These are phyloP conservation scores for Eragrostis nindensis DNA, from an alignment of 176 grass and related monocot genomes.

Conservation along the genomic window DNA sequence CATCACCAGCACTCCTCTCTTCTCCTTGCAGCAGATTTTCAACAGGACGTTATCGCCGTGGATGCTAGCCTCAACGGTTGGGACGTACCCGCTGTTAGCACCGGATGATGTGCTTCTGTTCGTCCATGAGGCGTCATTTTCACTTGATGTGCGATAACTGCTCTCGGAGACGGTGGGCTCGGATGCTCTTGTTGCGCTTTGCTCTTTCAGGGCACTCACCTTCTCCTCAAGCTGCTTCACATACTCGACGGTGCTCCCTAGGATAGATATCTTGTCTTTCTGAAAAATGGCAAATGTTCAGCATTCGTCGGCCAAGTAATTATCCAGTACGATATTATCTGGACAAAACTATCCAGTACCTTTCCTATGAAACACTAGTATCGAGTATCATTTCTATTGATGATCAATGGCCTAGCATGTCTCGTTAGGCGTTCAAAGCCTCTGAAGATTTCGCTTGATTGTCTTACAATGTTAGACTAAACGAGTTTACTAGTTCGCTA, in stretches of 20 bases:
- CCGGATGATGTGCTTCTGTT: background rate
- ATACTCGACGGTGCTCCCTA: constrained; percentile 58
- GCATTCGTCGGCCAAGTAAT: background rate
- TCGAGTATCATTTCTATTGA: no score
- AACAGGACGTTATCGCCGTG: constrained; percentile 45
- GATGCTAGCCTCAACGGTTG: constrained; percentile 52
- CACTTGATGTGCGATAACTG: constrained; percentile 37
- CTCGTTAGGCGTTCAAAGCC: no score
- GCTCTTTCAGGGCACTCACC: constrained; percentile 57
- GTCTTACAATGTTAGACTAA: no score
- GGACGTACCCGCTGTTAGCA: background rate
- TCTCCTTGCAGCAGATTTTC: constrained; percentile 58
- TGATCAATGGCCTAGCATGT: no score
- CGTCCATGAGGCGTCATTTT: constrained; percentile 4
- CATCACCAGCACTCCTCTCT: constrained; percentile 54
- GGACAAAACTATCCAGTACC: background rate
- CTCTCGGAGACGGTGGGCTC: constrained; percentile 53
- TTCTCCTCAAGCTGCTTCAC: constrained; percentile 62
- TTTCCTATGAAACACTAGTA: background rate
- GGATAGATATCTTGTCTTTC: constrained; percentile 72
- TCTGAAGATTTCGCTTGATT: no score
- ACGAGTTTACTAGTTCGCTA: no score
- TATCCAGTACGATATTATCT: background rate
- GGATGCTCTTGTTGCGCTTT: constrained; percentile 18
- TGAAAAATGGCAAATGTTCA: constrained; percentile 10